Evolutionary conservation across 2,329 filamentous ascomycete species (phyloP).

Genomic region (Arthrobotrys megalospora): DNA sequence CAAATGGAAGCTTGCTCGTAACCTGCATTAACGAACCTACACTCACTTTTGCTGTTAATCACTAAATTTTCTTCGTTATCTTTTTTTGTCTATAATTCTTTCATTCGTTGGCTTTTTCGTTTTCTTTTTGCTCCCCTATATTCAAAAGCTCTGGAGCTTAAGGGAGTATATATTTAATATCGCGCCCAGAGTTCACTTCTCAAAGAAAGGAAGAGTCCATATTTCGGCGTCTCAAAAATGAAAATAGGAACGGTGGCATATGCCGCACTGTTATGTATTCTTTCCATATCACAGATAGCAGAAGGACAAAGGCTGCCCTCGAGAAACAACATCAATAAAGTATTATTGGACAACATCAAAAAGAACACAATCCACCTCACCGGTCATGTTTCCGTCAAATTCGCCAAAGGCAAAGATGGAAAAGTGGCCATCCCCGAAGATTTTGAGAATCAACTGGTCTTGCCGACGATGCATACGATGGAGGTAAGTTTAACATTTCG

Average conservation of each 20-base stretch:
- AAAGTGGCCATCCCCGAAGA: too few relatives aligned
- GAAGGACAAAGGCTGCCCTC: not conserved
- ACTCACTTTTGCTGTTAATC: too few relatives aligned
- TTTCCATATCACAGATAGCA: not conserved
- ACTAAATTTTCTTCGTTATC: too few relatives aligned
- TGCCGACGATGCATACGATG: not conserved
- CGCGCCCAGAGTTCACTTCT: too few relatives aligned
- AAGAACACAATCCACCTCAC: not conserved
- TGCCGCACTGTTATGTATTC: not conserved
- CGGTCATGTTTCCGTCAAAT: conserved; percentile 11
- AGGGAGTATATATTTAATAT: too few relatives aligned
- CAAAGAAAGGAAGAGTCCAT: not conserved
- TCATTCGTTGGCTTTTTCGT: too few relatives aligned
- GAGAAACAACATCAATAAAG: not conserved
- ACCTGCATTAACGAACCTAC: too few relatives aligned
- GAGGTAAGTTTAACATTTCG: not conserved
- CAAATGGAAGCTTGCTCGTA: too few relatives aligned
- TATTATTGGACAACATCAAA: not conserved
- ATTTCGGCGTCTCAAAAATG: not conserved
- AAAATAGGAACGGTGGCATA: not conserved
- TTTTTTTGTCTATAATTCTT: too few relatives aligned
- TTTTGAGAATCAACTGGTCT: not conserved
- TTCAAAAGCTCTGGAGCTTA: too few relatives aligned
- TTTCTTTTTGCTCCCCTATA: too few relatives aligned
- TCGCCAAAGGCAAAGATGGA: conserved; percentile 1